Evolutionary conservation across 2,329 filamentous ascomycete genomes (phyloP), one percentile per base, ranked within the genome.

Genomic region (Myriosclerotinia duriaeana): DNA sequence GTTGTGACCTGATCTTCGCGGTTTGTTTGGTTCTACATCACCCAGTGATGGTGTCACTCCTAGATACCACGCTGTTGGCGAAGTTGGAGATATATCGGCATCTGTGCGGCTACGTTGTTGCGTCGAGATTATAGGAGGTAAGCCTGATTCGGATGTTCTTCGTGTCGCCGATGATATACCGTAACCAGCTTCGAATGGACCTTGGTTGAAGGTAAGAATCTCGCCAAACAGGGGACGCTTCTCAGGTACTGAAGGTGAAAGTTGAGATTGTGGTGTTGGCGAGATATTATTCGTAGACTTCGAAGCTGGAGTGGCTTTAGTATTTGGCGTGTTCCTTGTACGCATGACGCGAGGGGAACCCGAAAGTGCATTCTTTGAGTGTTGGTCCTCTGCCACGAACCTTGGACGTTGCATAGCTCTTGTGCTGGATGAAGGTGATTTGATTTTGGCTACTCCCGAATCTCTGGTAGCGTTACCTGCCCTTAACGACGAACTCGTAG

Each of bases 181-280:
- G 78, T 86, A 87, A 6, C 86, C 87, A 62, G 81, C 79, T 59
- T 83, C 79, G 26, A 80, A 77, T 36, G 81, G 74, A 71, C 85
- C 81, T 72, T 81, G 81, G 71, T 86, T 82, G 48, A 86, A 81
- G n/a, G 86, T 83, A 38, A 87, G 79, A 71, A 93, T 84, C 77
- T 93, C 91, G 48, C 91, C 91, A 78, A 94, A 94, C 26, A 93
- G 79, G 46, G 91, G 84, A 69, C 83, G 83, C 64, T 82, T 81
- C 58, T 79, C 71, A 52, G 70, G 69, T 38, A 66, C 36, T 60
- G 69, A 65, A 36, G 69, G 53, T 68, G 68, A 67, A 69, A 36
- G 74, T 72, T 58, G 78, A 36, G 72, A 70, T 40, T 72, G 71
- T 14, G 71, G 69, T 14, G 71, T 69, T 36, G 78, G 78, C 38